phyloP scores from a whole-genome alignment of 768 basidiomycete genomes.

The Suillus ampliporus region DNA sequence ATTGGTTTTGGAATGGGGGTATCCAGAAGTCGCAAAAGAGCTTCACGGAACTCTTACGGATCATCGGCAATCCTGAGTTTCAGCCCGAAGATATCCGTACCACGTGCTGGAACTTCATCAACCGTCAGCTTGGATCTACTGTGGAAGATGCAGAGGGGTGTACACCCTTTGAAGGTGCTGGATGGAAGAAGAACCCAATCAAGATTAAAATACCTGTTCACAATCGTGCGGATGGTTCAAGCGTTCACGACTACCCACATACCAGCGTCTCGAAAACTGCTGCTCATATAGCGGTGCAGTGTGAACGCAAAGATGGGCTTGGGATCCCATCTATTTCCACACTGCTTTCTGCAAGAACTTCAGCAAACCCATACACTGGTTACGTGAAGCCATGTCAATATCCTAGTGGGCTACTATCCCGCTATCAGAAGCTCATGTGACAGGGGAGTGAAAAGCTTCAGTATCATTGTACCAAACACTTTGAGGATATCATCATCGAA shows the following conservation, averaged over 20 bases:
- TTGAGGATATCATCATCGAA: slow-evolving; percentile 50
- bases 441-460: slow-evolving; percentile 41
- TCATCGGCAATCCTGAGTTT: slow-evolving; percentile 12
- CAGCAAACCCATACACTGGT: slow-evolving; percentile 44
- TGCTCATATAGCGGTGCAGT: slow-evolving; percentile 39
- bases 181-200: slow-evolving; percentile 18
- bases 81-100: slow-evolving; percentile 4
- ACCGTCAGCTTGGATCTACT: slow-evolving; percentile 8
- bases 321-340: slow-evolving; percentile 57
- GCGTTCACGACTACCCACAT: slow-evolving; percentile 40
- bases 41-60: slow-evolving; percentile 20
- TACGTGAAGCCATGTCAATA: slow-evolving; percentile 52
- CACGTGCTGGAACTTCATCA: slow-evolving; percentile 1
- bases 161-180: slow-evolving; percentile 31
- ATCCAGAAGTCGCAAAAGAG: slow-evolving; percentile 24
- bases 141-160: not conserved
- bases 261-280: slow-evolving; percentile 38
- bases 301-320: slow-evolving; percentile 38
- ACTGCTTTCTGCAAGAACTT: slow-evolving; percentile 21
- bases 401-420: slow-evolving; percentile 45
- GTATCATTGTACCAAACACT: slow-evolving; percentile 62
- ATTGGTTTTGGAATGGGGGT: slow-evolving; percentile 28
- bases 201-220: slow-evolving; percentile 17
- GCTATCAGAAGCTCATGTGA: slow-evolving; percentile 50
- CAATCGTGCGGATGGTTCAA: slow-evolving; percentile 1